Conservation (phyloP, 495 filamentous ascomycete species). For the Cenococcum geophilum region DNA sequence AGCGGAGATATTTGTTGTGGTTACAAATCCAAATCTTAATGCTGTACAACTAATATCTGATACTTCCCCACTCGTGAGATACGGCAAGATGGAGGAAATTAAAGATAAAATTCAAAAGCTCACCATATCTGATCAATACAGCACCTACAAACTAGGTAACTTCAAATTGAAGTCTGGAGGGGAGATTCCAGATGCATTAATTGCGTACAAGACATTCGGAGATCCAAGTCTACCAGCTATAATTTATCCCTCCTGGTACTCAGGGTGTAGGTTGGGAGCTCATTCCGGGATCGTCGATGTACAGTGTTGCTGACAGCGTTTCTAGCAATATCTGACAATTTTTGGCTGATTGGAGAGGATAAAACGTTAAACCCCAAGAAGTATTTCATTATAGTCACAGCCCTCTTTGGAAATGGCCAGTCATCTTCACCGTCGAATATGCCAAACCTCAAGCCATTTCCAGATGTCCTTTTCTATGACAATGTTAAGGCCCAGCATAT, state of each 20-base stretch:
- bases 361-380: conserved; percentile 54
- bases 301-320: background rate
- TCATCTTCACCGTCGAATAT: conserved; percentile 65
- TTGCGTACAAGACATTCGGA: conserved; percentile 69
- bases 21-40: too few species aligned
- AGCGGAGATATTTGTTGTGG: too few species aligned
- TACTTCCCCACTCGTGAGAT: too few species aligned
- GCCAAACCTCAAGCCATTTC: conserved; percentile 50
- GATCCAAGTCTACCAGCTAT: conserved; percentile 56
- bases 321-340: conserved; percentile 54
- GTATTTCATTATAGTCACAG: conserved; percentile 65
- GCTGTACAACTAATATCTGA: too few species aligned
- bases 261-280: conserved; percentile 43
- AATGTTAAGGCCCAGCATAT: conserved; percentile 63
- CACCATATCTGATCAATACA: conserved; percentile 38
- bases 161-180: conserved; percentile 57
- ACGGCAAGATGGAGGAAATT: too few species aligned
- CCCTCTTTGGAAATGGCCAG: conserved; percentile 67
- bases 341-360: conserved; percentile 60
- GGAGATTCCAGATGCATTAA: conserved; percentile 49
- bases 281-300: background rate
- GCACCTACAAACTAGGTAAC: conserved; percentile 54
- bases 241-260: conserved; percentile 68
- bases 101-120: background rate
- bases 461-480: conserved; percentile 58